Conservation (phyloP, 805 yeast species). For the Schizosaccharomyces japonicus region DNA sequence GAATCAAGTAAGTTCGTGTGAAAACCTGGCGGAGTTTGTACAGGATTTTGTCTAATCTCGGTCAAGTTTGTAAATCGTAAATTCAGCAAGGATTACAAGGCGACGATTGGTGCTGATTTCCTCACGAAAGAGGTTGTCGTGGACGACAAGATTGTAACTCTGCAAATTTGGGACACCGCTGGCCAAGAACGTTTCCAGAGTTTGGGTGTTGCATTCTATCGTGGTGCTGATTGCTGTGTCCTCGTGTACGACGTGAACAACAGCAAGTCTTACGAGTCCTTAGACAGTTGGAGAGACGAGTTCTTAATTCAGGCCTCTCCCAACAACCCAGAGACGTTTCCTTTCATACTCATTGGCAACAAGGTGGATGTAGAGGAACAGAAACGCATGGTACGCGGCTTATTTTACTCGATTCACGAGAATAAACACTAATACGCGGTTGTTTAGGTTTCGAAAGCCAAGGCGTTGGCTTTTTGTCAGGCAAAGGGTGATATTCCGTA, state of each 20-base stretch:
- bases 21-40: background rate
- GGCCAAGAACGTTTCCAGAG: slow-evolving; percentile 96
- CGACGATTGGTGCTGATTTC: slow-evolving; percentile 94
- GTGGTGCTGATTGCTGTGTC: slow-evolving; percentile 97
- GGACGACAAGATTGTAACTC: slow-evolving; percentile 59
- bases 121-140: slow-evolving; percentile 70
- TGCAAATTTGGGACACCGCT: slow-evolving; percentile 81
- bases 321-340: slow-evolving; percentile 80
- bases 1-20: slow-evolving; percentile 15
- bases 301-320: slow-evolving; percentile 83
- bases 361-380: slow-evolving; percentile 85
- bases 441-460: slow-evolving; percentile 22
- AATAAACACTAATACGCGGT: background rate
- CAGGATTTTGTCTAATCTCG: slow-evolving; percentile 15
- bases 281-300: slow-evolving; percentile 86
- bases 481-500: slow-evolving; percentile 63
- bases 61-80: slow-evolving; percentile 66
- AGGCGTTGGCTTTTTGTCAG: slow-evolving; percentile 38
- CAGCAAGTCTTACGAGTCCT: slow-evolving; percentile 71
- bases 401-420: background rate
- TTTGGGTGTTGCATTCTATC: slow-evolving; percentile 83
- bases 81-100: slow-evolving; percentile 86
- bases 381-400: slow-evolving; percentile 32
- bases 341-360: slow-evolving; percentile 84
- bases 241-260: slow-evolving; percentile 89